Evolutionary conservation across 768 basidiomycete genomes (phyloP).

Genomic region (Bullera alba): DNA sequence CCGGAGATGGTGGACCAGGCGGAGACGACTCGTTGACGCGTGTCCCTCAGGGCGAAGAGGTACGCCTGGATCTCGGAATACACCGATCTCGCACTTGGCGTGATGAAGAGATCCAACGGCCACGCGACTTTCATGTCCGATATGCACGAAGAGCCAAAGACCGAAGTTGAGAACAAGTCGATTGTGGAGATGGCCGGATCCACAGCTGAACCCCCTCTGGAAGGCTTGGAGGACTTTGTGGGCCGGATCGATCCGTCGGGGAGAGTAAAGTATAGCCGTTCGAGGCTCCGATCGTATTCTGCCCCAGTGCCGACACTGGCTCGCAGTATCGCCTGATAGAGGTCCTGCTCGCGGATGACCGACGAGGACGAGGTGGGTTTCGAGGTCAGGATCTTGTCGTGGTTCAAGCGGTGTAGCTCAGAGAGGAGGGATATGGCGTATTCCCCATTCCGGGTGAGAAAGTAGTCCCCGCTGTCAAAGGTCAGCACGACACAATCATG

Average conservation of each 20-base stretch:
- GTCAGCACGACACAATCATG: background rate
- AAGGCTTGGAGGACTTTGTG: conserved; percentile 60
- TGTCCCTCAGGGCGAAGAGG: conserved; percentile 73
- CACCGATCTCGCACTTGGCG: conserved; percentile 62
- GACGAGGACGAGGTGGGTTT: conserved; percentile 52
- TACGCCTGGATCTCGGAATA: conserved; percentile 76
- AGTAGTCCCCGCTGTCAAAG: conserved; percentile 66
- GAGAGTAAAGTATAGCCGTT: conserved; percentile 65
- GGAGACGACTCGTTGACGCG: conserved; percentile 67
- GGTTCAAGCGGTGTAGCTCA: conserved; percentile 76
- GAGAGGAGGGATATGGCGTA: conserved; percentile 75
- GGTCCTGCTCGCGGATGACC: conserved; percentile 84
- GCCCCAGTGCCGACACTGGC: conserved; percentile 82
- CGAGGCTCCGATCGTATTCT: conserved; percentile 72
- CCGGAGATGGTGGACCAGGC: conserved; percentile 84
- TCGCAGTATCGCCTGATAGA: conserved; percentile 76
- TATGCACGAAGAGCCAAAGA: conserved; percentile 70
- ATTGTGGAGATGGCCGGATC: conserved; percentile 10
- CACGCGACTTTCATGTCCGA: conserved; percentile 68
- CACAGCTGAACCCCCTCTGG: background rate
- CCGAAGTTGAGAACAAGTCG: conserved; percentile 53
- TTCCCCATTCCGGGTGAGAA: conserved; percentile 80
- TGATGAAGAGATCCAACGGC: conserved; percentile 85
- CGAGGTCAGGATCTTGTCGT: conserved; percentile 65
- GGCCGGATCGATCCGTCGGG: conserved; percentile 76